Base-by-base conservation (phyloP, 2,329 filamentous ascomycete genomes). In the Graphium sp. region DNA sequence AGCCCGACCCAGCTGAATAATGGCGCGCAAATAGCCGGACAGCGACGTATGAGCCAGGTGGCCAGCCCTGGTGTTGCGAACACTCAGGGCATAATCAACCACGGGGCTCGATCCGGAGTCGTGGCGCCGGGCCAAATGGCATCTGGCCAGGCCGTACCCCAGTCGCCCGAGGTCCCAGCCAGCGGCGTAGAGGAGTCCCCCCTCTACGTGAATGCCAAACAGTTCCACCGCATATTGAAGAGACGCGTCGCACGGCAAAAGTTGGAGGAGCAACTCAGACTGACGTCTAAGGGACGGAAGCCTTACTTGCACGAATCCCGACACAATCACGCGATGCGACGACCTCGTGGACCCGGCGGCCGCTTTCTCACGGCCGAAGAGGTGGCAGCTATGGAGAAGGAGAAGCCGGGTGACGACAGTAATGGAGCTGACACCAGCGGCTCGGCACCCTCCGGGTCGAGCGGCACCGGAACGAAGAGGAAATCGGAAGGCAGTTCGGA, bases 281-380 rank as follows among this genome's bases (percentile, higher is more conserved):
- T 95, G 33, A 95, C 89, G 0, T 91, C 79, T 7, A 98, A 98
- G 55, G 87, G 87, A 16, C 74, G 89, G 20, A 95, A 94, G 55
- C 89, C 89, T 4, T 98, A 98, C 45, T 65, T 98, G 18, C 89
- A 98, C 55, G 89, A 98, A 49, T 95, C 87, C 16, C 70, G 89
- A 45, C 89, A 98, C 52, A 95, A 95, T 46, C 89, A 98, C 52
- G 89, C 89, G 7, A 98, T 98, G 89, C 74, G 89, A 33, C 66
- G 89, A 42, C 89, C 89, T 17, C 73, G 89, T 47, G 89, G 89
- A 11, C 89, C 89, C 1, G 89, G 89, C 30, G 89, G 89, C 14
- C 76, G 89, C 15, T 98, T 98, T 62, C 58, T 98, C 49, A 98
- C 89, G 0, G 87, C 89, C 2, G 89, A 95, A 32, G 89, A 98